A percentile compares a stretch with the other conserved stretches of the same genome.
Conservation (phyloP, 306 rosid genomes). For the Quercus cerris region DNA sequence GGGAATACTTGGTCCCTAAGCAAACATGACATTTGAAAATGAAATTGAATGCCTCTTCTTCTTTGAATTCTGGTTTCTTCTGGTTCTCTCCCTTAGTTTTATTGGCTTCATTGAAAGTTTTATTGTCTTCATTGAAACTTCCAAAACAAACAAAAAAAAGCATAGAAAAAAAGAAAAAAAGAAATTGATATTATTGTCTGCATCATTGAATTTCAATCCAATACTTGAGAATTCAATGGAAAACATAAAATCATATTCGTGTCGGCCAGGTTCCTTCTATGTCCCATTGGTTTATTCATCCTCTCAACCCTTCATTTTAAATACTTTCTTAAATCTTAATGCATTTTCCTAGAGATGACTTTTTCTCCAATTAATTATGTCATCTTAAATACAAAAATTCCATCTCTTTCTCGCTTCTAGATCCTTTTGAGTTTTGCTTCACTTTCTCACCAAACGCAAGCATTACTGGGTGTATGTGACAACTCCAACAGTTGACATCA, state of each 20-base stretch:
- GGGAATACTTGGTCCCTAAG: slow-evolving; percentile 35
- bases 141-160: not conserved
- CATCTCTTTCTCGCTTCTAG: no score
- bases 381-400: no score
- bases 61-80: not conserved
- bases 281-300: not conserved
- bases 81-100: slow-evolving; percentile 10
- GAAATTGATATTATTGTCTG: slow-evolving; percentile 1
- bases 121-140: slow-evolving; percentile 16
- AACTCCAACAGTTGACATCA: slow-evolving; percentile 8
- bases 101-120: slow-evolving; percentile 14
- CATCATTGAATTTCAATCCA: not conserved
- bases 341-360: not conserved
- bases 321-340: not conserved
- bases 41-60: not conserved
- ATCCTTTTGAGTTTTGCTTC: not conserved
- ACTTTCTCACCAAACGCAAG: slow-evolving; percentile 23
- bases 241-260: not conserved
- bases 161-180: not conserved
- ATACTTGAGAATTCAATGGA: not conserved
- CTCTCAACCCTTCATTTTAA: not conserved
- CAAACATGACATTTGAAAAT: slow-evolving; percentile 15
- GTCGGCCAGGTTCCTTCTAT: not conserved
- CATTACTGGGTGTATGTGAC: slow-evolving; percentile 5
- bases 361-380: no score